Conservation (phyloP, 2,329 filamentous ascomycete species). For the Coniochaeta prunicola region DNA sequence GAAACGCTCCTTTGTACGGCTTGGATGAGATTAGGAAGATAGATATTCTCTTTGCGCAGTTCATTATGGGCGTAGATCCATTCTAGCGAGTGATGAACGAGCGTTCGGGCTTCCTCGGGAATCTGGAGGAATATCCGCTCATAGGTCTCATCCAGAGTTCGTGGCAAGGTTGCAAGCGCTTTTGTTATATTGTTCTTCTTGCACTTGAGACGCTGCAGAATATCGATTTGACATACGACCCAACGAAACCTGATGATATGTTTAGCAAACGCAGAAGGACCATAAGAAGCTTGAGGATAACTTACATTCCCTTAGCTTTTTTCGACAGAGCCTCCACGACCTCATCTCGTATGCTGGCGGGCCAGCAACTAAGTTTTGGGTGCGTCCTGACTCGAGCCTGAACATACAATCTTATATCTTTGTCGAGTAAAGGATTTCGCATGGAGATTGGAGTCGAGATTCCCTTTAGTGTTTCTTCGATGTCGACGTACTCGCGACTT, state of each 20-base stretch:
- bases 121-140: slow-evolving; percentile 6
- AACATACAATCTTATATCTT: slow-evolving; percentile 14
- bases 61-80: neutral
- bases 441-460: slow-evolving; percentile 15
- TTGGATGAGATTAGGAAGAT: neutral
- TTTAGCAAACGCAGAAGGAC: neutral
- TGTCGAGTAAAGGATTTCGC: slow-evolving; percentile 16
- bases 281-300: neutral
- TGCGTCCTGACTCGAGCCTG: neutral
- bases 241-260: slow-evolving; percentile 10
- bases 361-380: slow-evolving; percentile 3
- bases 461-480: slow-evolving; percentile 9
- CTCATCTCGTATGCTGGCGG: neutral
- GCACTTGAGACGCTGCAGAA: slow-evolving; percentile 5
- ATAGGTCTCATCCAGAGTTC: slow-evolving; percentile 11
- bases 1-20: neutral
- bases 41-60: neutral
- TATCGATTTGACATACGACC: slow-evolving; percentile 11
- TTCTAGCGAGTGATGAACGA: slow-evolving; percentile 4
- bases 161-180: slow-evolving; percentile 5
- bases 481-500: slow-evolving; percentile 21
- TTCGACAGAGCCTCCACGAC: neutral
- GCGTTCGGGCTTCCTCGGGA: slow-evolving; percentile 3
- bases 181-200: neutral
- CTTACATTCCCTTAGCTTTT: neutral